phyloP scores from a whole-genome alignment of 352 stramenopile genomes.

The Globisporangium apiculatum region DNA sequence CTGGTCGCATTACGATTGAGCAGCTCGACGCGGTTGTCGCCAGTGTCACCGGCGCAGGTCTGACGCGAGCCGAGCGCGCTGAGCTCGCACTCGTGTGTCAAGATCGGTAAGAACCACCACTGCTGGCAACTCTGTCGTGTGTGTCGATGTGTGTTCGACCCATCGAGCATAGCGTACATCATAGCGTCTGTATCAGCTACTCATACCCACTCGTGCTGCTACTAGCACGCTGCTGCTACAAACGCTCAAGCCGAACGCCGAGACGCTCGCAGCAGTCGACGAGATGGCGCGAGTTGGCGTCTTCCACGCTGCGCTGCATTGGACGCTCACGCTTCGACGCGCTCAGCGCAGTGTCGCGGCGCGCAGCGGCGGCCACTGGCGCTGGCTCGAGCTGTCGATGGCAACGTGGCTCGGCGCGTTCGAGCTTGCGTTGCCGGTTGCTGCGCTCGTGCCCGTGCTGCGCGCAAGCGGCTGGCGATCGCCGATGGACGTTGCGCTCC shows the following conservation, averaged over 20 bases:
- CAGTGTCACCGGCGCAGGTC: slow-evolving; percentile 13
- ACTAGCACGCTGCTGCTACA: slow-evolving; percentile 20
- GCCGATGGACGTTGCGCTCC: slow-evolving; percentile 25
- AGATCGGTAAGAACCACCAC: not conserved
- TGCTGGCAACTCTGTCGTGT: too few species aligned
- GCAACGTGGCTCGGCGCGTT: slow-evolving; percentile 21
- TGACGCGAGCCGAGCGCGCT: slow-evolving; percentile 15
- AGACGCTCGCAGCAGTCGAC: slow-evolving; percentile 18
- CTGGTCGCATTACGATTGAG: slow-evolving; percentile 14
- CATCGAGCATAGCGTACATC: not conserved
- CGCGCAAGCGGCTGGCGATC: slow-evolving; percentile 15
- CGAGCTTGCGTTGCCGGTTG: slow-evolving; percentile 1
- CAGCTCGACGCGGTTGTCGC: slow-evolving; percentile 13
- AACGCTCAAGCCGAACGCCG: slow-evolving; percentile 22
- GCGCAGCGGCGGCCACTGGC: slow-evolving; percentile 23
- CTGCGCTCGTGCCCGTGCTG: slow-evolving; percentile 10
- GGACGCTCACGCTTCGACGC: slow-evolving; percentile 19
- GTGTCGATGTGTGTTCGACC: slow-evolving; percentile 12
- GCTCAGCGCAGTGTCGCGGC: slow-evolving; percentile 13
- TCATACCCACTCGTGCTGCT: not conserved
- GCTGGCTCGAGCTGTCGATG: slow-evolving; percentile 36
- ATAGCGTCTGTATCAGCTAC: not conserved
- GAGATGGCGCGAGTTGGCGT: slow-evolving; percentile 17
- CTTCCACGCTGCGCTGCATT: slow-evolving; percentile 24
- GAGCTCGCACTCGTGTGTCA: slow-evolving; percentile 20